Evolutionary conservation across 192 early-diverging fungal genomes (phyloP), one percentile per base, ranked within the genome.

Genomic region (Coemansia sp.): DNA sequence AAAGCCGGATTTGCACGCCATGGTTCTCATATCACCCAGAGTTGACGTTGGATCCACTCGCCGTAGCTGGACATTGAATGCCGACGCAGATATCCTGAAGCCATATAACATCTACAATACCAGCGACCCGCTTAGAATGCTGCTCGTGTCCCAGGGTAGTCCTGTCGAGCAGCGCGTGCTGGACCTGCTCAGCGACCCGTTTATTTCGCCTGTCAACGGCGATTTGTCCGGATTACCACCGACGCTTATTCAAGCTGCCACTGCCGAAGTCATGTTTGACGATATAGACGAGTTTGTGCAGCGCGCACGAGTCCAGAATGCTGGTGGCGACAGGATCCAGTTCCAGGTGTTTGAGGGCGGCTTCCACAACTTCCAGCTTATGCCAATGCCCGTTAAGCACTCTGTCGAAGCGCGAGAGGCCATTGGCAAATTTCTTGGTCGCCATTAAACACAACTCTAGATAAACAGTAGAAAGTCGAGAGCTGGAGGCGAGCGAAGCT

Each of bases 251-350:
- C 80, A 82, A 50, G 61, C 27, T 14, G 75, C 67, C 22, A 37
- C 56, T 0, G 52, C 43, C 2, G 80, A 82, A 43, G 58, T 67
- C 7, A 77, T 82, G 67, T 53, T 29, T 10, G 67, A 70, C 48
- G 80, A 82, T 24, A 64, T 82, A 24, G 2, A 41, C 15, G 69
- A 58, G 65, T 82, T 82, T 74, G 66, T 50, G 0, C n/a, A 4
- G 14, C 27, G 57, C 3, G 65, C 66, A 0, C 7, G 15, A 9
- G 11, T 3, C 4, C 58, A 60, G 12, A 42, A 17, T 15, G 12
- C 9, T 9, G 17, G 44, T 50, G 22, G 41, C 11, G 15, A 22
- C 26, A 29, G 19, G 12, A 15, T 50, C 6, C 24, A 7, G 12
- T 50, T 27, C 10, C 56, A 60, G 35, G 34, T 32, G 17, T 72